Percentiles rank a stretch among this genome's conserved stretches.
These are phyloP conservation scores for Venturia aucupariae DNA, from an alignment of 2,329 filamentous ascomycete species.

Conservation along the genomic window DNA sequence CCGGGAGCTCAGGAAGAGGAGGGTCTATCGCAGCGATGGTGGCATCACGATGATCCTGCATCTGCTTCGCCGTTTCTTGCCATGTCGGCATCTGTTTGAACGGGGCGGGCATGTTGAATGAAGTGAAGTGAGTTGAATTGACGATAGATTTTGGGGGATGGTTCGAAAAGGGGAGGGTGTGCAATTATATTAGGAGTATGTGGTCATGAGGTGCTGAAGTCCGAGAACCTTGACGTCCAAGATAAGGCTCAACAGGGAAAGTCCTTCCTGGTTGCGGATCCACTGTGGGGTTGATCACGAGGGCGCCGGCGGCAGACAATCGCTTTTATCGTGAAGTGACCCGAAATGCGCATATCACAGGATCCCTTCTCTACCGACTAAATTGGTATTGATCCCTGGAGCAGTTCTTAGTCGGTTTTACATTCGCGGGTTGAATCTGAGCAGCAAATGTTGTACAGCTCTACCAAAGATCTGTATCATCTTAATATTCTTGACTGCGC, in stretches of 20 bases:
- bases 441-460: no score
- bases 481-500: no score
- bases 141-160: neutral
- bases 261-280: neutral
- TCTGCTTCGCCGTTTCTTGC: conserved; percentile 38
- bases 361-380: no score
- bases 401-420: no score
- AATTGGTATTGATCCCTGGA: no score
- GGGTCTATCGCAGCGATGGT: conserved; percentile 36
- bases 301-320: neutral
- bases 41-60: conserved; percentile 38
- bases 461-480: no score
- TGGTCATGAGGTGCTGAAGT: neutral
- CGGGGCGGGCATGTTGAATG: conserved; percentile 8
- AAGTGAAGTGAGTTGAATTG: no score
- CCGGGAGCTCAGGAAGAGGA: conserved; percentile 28
- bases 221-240: neutral
- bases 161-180: neutral
- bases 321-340: no score
- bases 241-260: conserved; percentile 4
- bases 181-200: no score
- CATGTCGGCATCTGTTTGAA: conserved; percentile 25
- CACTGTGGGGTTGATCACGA: neutral
- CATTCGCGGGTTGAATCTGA: no score
- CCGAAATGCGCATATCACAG: no score